These are phyloP conservation scores for Circinella minor DNA, from an alignment of 371 early-diverging fungal genomes.

Conservation along the genomic window DNA sequence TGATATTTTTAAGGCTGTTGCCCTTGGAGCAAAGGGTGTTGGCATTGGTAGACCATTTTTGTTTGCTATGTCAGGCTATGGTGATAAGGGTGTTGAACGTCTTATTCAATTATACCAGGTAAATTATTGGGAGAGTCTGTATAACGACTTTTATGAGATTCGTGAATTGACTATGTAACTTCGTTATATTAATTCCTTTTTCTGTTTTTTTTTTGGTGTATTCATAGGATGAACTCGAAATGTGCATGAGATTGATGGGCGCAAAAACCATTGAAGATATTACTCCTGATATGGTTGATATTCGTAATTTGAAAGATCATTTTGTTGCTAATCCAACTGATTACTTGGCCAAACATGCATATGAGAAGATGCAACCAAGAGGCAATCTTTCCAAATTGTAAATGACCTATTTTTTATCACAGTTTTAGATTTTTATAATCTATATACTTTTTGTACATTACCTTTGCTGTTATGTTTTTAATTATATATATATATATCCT, in stretches of 20 bases:
- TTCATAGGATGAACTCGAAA: conserved; percentile 67
- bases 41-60: conserved; percentile 91
- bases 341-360: conserved; percentile 40
- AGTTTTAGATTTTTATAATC: no score
- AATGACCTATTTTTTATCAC: conserved; percentile 1
- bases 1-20: conserved; percentile 93
- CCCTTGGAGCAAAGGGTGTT: conserved; percentile 94
- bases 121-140: conserved; percentile 1
- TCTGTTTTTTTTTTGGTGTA: conserved; percentile 29
- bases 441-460: background rate
- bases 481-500: no score
- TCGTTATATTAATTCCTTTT: no score
- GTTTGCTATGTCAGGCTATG: conserved; percentile 75
- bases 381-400: conserved; percentile 41
- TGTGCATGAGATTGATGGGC: conserved; percentile 71
- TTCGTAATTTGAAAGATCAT: conserved; percentile 53
- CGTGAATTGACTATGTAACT: no score
- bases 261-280: conserved; percentile 5
- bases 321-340: conserved; percentile 47
- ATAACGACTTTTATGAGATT: background rate
- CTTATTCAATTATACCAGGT: conserved; percentile 72
- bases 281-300: conserved; percentile 26
- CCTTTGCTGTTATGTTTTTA: background rate
- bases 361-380: conserved; percentile 49
- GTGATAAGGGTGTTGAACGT: conserved; percentile 79